phyloP scores from a whole-genome alignment of 345 rosid genomes.

The Syzygium grande region DNA sequence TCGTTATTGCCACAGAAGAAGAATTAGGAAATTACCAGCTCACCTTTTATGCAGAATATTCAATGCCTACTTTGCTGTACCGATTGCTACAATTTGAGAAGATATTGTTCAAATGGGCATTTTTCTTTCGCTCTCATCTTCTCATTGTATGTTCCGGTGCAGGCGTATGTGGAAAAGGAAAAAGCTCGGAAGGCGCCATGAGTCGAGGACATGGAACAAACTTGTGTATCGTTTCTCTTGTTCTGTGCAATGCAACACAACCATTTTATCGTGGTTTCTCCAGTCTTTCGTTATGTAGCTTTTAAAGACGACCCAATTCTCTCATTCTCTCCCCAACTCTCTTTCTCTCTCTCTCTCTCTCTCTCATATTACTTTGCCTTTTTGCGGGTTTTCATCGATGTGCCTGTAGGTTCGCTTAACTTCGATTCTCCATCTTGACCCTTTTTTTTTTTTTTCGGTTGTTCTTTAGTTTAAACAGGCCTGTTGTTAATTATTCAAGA shows the following conservation, averaged over 20 bases:
- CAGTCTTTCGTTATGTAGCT: not conserved
- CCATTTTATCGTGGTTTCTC: not conserved
- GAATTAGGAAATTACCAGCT: not conserved
- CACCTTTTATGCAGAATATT: not conserved
- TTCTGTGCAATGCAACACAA: not conserved
- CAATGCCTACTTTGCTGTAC: not conserved
- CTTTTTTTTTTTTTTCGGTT: not conserved
- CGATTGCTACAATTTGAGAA: not conserved
- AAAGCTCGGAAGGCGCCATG: constrained; percentile 2
- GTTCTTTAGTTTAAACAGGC: not conserved
- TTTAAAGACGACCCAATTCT: not conserved
- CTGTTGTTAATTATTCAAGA: not conserved
- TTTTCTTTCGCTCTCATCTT: not conserved
- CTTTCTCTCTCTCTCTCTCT: not conserved
- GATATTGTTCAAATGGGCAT: not conserved
- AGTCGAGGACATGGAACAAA: not conserved
- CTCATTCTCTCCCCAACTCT: not conserved
- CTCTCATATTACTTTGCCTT: not conserved
- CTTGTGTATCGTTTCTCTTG: not conserved
- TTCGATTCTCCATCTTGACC: not conserved
- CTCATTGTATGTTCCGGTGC: not conserved
- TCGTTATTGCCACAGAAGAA: not conserved
- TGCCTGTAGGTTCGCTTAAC: not conserved
- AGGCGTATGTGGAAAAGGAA: constrained; percentile 3
- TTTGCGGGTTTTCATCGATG: not conserved